Base-by-base conservation (phyloP, 2,329 filamentous ascomycete genomes). In the Xylaria sp. region DNA sequence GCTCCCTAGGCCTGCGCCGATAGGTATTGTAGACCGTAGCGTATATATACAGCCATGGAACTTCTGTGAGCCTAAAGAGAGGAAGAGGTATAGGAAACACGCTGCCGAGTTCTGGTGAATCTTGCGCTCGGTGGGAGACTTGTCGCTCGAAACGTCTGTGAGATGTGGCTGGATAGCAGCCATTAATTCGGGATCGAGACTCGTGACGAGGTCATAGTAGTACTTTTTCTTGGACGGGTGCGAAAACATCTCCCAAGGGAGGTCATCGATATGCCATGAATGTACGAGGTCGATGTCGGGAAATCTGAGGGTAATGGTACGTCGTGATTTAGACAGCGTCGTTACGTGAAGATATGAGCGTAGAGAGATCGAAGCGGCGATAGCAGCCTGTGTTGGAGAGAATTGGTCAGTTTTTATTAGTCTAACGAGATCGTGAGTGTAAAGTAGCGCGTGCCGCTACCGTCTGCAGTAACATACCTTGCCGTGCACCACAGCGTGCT, bases 281-380 rank as follows among this genome's bases (percentile, higher is more conserved):
- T 99, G 94, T 64, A 92, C 86, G 73, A 99, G 86, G 73, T 92
- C 90, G 74, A 98, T 94, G 79, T 99, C 96, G 69, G 94, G 91
- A 80, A 99, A 98, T 76, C 91, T 91, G 64, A 99, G 85, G 2
- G 92, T 92, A 59, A 99, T 90, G 15, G 92, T 97, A 69, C 94
- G 90, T 78, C 92, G 92, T 51, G 94, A 97, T 83, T 98, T 98
- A 72, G 94, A 97, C 56, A 97, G 89, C 15, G 95, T 93, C 18
- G 94, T 97, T 78, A 98, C 95, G 76, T 97, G 94, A 59, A 99
- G 92, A 80, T 98, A 99, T 54, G 96, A 98, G 75, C 96, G 92
- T 33, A 99, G 88, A 33, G 96, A 97, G 68, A 99, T 97, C 36
- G 96, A 91, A 28, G 96, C 97, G 62, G 96, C 96, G 81, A 99